Conservation (phyloP, 208 protist species). For the Acanthamoeba triangularis region DNA sequence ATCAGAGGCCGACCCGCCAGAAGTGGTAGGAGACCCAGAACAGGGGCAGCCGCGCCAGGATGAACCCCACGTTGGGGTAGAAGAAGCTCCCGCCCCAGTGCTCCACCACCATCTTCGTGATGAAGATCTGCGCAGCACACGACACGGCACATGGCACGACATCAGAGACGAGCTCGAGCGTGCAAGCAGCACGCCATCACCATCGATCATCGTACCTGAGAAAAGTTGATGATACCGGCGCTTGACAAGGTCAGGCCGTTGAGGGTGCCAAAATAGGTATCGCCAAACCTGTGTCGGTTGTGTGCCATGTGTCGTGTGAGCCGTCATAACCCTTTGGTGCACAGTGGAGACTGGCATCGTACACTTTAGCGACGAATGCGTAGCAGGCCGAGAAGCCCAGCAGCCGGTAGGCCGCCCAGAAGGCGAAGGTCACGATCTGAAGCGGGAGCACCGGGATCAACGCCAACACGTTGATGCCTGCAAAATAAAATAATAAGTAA, state of each 20-base stretch:
- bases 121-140: background rate
- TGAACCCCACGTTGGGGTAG: slow-evolving; percentile 58
- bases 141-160: too few relatives aligned
- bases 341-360: too few relatives aligned
- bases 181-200: background rate
- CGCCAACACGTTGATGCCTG: slow-evolving; percentile 37
- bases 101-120: slow-evolving; percentile 20
- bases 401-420: slow-evolving; percentile 31
- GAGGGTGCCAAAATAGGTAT: slow-evolving; percentile 40
- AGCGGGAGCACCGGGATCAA: slow-evolving; percentile 21
- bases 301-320: too few relatives aligned
- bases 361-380: slow-evolving; percentile 47
- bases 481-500: too few relatives aligned
- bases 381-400: slow-evolving; percentile 24
- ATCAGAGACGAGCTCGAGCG: too few relatives aligned
- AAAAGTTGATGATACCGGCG: slow-evolving; percentile 45
- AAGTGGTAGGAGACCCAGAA: slow-evolving; percentile 22
- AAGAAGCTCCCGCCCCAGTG: slow-evolving; percentile 43
- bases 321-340: too few relatives aligned
- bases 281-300: slow-evolving; percentile 29
- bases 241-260: slow-evolving; percentile 16
- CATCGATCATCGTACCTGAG: background rate
- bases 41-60: slow-evolving; percentile 11
- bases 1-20: background rate
- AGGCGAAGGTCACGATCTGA: slow-evolving; percentile 31